A percentile compares a stretch with the other conserved stretches of the same genome.
Evolutionary conservation across 129 eudicot genomes (phyloP).

Genomic region (Escallonia herrerae): DNA sequence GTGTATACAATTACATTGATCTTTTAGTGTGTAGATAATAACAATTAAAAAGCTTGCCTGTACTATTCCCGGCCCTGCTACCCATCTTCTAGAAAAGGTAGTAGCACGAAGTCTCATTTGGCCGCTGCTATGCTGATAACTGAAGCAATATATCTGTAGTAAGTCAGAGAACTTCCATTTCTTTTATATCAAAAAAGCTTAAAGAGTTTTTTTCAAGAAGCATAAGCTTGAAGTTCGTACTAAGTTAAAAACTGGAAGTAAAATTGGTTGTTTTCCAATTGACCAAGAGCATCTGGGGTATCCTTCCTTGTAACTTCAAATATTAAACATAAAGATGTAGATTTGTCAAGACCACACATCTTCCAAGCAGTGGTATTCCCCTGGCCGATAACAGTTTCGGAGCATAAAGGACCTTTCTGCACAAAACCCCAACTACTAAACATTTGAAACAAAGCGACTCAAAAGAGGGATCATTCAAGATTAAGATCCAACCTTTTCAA

Average conservation of each 20-base stretch:
- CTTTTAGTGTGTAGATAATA: no score
- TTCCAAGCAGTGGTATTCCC: constrained; percentile 97
- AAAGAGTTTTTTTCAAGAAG: constrained; percentile 11
- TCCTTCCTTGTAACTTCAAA: constrained; percentile 87
- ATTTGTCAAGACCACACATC: constrained; percentile 94
- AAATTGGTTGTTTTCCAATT: constrained; percentile 72
- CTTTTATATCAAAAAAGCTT: no score
- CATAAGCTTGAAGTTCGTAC: constrained; percentile 45
- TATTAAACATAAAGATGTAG: constrained; percentile 77
- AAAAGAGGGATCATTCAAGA: constrained; percentile 1
- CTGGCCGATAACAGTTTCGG: constrained; percentile 85
- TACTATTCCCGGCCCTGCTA: constrained; percentile 87
- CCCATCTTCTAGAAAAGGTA: constrained; percentile 97
- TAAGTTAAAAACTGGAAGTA: constrained; percentile 92
- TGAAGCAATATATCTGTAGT: constrained; percentile 19
- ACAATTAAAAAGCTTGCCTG: constrained; percentile 49
- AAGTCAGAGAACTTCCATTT: constrained; percentile 16
- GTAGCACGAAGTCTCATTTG: constrained; percentile 91
- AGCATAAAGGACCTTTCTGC: constrained; percentile 94
- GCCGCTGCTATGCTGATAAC: constrained; percentile 92
- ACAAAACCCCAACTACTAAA: constrained; percentile 26
- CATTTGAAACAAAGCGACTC: constrained; percentile 10
- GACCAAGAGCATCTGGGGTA: constrained; percentile 66
- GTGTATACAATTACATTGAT: no score
- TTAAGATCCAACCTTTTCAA: constrained; percentile 72